These are phyloP conservation scores for Tetrastigma voinierianum DNA, from an alignment of 164 flowering plant species.

Conservation along the genomic window DNA sequence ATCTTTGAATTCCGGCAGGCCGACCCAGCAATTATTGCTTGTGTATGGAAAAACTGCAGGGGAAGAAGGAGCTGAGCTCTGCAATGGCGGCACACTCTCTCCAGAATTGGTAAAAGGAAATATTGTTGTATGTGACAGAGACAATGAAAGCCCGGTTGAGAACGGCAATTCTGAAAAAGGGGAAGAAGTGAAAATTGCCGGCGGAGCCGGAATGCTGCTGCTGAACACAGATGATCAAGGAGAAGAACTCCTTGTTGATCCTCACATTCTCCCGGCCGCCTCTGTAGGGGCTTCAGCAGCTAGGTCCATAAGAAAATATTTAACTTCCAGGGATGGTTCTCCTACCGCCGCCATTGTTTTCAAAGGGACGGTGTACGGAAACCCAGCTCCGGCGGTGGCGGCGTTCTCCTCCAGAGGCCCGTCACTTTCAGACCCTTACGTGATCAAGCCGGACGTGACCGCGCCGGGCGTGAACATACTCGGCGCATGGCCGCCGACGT, in stretches of 20 bases:
- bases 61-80: slow-evolving; percentile 35
- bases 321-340: slow-evolving; percentile 18
- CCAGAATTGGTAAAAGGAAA: slow-evolving; percentile 51
- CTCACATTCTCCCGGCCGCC: slow-evolving; percentile 59
- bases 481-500: slow-evolving; percentile 68
- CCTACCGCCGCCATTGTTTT: slow-evolving; percentile 48
- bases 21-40: slow-evolving; percentile 32
- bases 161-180: slow-evolving; percentile 29
- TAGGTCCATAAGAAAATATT: slow-evolving; percentile 34
- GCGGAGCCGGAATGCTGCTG: slow-evolving; percentile 67
- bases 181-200: slow-evolving; percentile 51
- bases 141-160: slow-evolving; percentile 32
- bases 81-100: slow-evolving; percentile 42
- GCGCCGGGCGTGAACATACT: slow-evolving; percentile 77
- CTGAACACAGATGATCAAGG: slow-evolving; percentile 44
- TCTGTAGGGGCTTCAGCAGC: slow-evolving; percentile 55
- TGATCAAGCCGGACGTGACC: slow-evolving; percentile 73
- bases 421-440: slow-evolving; percentile 35
- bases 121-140: slow-evolving; percentile 63
- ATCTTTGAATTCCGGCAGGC: slow-evolving; percentile 50
- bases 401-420: slow-evolving; percentile 82
- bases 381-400: slow-evolving; percentile 59
- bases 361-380: slow-evolving; percentile 44
- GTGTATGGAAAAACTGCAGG: slow-evolving; percentile 54
- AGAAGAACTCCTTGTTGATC: slow-evolving; percentile 61